Conservation (phyloP, 352 stramenopile genomes). For the Phytophthora parvispora region DNA sequence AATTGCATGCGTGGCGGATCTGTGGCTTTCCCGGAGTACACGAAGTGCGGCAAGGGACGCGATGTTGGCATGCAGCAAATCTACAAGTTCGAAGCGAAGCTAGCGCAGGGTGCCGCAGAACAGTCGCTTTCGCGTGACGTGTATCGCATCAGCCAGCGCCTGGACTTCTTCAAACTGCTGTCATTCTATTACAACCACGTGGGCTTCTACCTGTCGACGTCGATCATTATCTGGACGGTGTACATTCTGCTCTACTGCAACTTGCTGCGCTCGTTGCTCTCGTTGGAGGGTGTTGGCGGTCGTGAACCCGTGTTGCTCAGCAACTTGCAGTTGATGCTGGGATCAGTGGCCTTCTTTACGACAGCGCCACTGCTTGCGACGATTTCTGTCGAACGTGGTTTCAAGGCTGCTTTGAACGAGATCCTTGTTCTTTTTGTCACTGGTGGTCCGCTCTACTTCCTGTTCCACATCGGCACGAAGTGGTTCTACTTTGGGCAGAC, state of each 20-base stretch:
- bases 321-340: slow-evolving; percentile 97
- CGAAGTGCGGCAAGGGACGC: slow-evolving; percentile 98
- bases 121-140: slow-evolving; percentile 99
- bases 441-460: slow-evolving; percentile 98
- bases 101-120: slow-evolving; percentile 97
- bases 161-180: slow-evolving; percentile 99
- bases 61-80: slow-evolving; percentile 99
- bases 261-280: slow-evolving; percentile 94
- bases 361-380: slow-evolving; percentile 98
- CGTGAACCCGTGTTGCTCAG: slow-evolving; percentile 95
- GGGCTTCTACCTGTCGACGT: slow-evolving; percentile 98
- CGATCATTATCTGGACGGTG: slow-evolving; percentile 98
- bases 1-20: slow-evolving; percentile 97
- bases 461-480: slow-evolving; percentile 99
- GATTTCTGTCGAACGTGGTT: slow-evolving; percentile 98
- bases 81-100: slow-evolving; percentile 99
- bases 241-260: slow-evolving; percentile 98
- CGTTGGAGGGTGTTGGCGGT: slow-evolving; percentile 94
- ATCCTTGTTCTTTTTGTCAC: slow-evolving; percentile 98
- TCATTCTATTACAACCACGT: slow-evolving; percentile 99
- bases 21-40: slow-evolving; percentile 99
- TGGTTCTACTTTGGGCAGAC: slow-evolving; percentile 99
- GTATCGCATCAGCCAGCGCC: slow-evolving; percentile 96
- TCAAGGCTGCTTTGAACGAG: slow-evolving; percentile 94
- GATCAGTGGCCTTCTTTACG: slow-evolving; percentile 97